These are phyloP conservation scores for Aspergillus carbonarius DNA, from an alignment of 2,329 filamentous ascomycete species.

Conservation along the genomic window DNA sequence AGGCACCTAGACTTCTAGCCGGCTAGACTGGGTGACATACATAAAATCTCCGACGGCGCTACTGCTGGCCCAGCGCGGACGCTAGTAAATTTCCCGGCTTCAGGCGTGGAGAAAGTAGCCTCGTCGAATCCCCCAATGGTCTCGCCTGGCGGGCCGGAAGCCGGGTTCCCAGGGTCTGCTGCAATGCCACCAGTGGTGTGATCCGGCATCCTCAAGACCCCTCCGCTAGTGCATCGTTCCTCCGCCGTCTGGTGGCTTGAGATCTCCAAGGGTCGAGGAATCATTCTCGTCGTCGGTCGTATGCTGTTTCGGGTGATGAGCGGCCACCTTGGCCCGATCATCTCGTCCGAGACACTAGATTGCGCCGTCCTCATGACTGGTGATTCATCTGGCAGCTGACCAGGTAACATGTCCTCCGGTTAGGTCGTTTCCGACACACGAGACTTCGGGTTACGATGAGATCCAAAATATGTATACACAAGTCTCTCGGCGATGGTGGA, in stretches of 20 bases:
- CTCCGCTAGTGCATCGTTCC: not conserved
- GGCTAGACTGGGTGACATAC: not conserved
- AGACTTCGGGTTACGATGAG: not conserved
- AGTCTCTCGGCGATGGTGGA: not conserved
- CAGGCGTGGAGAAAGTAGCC: conserved; percentile 10
- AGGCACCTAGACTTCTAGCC: not conserved
- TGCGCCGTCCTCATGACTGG: not conserved
- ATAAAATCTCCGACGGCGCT: conserved; percentile 5
- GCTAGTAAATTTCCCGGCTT: conserved; percentile 9
- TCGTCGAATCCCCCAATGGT: conserved; percentile 5
- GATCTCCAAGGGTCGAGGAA: not conserved
- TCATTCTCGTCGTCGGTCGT: not conserved
- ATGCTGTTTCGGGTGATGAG: not conserved
- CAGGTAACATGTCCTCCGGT: not conserved
- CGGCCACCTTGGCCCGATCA: not conserved
- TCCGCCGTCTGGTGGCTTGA: not conserved
- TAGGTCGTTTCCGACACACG: conserved; percentile 1
- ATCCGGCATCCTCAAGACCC: conserved; percentile 15
- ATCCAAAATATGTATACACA: not conserved
- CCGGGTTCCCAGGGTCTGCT: conserved; percentile 14
- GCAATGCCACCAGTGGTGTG: conserved; percentile 19
- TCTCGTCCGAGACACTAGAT: not conserved
- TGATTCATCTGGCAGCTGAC: conserved; percentile 1
- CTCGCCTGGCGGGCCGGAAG: conserved; percentile 13
- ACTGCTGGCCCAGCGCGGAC: conserved; percentile 1